Conservation (phyloP, 352 stramenopile genomes). For the Phytophthora pseudosyringae region DNA sequence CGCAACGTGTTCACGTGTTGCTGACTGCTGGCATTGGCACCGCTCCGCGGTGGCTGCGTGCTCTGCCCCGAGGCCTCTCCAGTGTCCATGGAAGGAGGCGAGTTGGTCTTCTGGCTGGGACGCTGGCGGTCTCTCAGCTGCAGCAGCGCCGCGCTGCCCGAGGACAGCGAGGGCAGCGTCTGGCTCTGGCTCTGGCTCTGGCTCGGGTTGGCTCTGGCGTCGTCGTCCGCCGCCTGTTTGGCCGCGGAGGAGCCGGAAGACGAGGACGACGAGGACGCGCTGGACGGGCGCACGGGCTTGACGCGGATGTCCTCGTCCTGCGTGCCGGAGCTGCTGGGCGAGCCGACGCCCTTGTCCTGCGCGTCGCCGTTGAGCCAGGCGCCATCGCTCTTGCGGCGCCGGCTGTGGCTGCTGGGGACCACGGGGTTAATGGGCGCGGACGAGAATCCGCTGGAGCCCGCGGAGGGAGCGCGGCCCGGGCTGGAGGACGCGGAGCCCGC, state of each 20-base stretch:
- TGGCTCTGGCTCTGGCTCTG: background rate
- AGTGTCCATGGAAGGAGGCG: background rate
- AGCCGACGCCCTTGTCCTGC: constrained; percentile 16
- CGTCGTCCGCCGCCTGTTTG: constrained; percentile 19
- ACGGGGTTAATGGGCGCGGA: constrained; percentile 46
- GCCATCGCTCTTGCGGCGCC: constrained; percentile 25
- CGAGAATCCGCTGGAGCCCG: constrained; percentile 43
- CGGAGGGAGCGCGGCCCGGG: background rate
- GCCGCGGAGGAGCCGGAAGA: background rate
- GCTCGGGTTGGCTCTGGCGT: background rate
- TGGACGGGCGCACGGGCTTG: constrained; percentile 17
- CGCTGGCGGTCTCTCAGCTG: constrained; percentile 11
- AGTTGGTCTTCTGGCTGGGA: constrained; percentile 8
- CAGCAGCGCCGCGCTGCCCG: constrained; percentile 46
- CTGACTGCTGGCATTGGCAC: background rate
- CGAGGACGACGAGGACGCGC: background rate
- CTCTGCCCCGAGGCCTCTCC: background rate
- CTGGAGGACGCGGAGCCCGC: constrained; percentile 4
- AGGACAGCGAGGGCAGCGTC: constrained; percentile 56
- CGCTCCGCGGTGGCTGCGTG: background rate
- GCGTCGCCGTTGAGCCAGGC: constrained; percentile 22
- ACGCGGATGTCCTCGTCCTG: constrained; percentile 39
- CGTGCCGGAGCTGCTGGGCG: constrained; percentile 31
- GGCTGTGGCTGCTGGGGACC: constrained; percentile 33
- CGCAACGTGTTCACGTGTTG: constrained; percentile 10